Evolutionary conservation across 108 stramenopile genomes (phyloP), one percentile per base, ranked within the genome.

Genomic region (Cylindrotheca fusiformis): DNA sequence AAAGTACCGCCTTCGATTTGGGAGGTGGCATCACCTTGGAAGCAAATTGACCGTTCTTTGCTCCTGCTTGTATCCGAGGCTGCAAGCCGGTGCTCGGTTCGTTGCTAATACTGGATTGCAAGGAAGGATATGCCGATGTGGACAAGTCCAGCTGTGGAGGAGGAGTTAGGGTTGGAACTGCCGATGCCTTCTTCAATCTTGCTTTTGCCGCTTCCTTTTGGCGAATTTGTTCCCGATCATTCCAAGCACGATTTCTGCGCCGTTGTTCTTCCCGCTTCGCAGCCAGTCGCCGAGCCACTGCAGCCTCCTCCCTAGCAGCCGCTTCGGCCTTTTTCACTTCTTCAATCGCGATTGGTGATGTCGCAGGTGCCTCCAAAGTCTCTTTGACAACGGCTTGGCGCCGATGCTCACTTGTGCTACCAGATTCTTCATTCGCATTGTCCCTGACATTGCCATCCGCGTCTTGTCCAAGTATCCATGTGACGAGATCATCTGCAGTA

Each of bases 181-280:
- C 41, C 58, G 78, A 28, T 8, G 68, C 83, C 60, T 79, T 54
- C 0, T 68, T 75, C 19, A 79, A 29, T 44, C 81, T 85, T 1
- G 75, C 80, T 47, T 77, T 72, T 26, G 79, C 82, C 51, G 85
- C 79, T 46, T 81, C 51, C 66, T 70, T 31, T 45, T 87, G 89
- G 24, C 89, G 78, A 19, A 72, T 74, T 55, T 85, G 82, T 48
- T 85, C 84, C 24, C 72, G 72, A 55, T 83, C 81, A 56, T 93
- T 93, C 91, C 91, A 93, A 48, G 88, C 87, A 18, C 91, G 77
- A 71, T 87, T 85, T 33, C 83, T 71, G 1, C 91, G 86, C 41
- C 87, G 82, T 47, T 81, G 82, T 57, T 89, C 88, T 55, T 93
- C 91, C 21, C 83, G 77, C 69, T 91, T 86, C 24, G 72, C 81